Conservation (phyloP, 106 monocot genomes). For the Triglochin maritima region DNA sequence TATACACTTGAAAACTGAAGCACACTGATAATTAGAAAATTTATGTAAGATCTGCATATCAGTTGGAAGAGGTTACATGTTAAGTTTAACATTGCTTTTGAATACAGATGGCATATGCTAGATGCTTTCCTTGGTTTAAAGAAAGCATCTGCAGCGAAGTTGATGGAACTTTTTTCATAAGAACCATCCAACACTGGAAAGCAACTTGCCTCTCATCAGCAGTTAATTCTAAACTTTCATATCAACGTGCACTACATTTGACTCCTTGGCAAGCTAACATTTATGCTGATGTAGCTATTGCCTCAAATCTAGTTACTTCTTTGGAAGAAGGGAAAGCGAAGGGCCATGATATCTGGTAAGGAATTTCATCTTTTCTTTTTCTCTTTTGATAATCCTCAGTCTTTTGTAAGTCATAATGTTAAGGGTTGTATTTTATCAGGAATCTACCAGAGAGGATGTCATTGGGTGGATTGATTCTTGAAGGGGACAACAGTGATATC, state of each 20-base stretch:
- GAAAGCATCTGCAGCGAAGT: slow-evolving; percentile 13
- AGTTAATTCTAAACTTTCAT: slow-evolving; percentile 43
- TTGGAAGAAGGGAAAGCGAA: slow-evolving; percentile 24
- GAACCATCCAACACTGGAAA: slow-evolving; percentile 52
- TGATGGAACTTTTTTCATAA: slow-evolving; percentile 32
- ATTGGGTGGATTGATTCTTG: slow-evolving; percentile 60
- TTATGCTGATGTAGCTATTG: slow-evolving; percentile 64
- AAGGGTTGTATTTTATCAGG: slow-evolving; percentile 33
- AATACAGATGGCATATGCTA: slow-evolving; percentile 66
- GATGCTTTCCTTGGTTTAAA: slow-evolving; percentile 74
- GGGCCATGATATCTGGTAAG: slow-evolving; percentile 41
- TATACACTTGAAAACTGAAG: no score
- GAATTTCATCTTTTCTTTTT: not conserved
- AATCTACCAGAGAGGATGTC: slow-evolving; percentile 68
- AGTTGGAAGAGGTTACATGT: no score
- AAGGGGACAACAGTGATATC: slow-evolving; percentile 59
- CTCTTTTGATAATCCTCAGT: no score
- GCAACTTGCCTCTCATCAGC: slow-evolving; percentile 42
- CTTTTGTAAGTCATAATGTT: no score
- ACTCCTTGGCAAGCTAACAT: slow-evolving; percentile 84
- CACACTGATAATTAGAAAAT: no score
- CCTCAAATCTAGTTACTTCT: slow-evolving; percentile 38
- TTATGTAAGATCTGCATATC: no score
- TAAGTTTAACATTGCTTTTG: not conserved
- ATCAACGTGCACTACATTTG: slow-evolving; percentile 79